Conservation (phyloP, 108 stramenopile genomes). For the Mediolabrus comicus region DNA sequence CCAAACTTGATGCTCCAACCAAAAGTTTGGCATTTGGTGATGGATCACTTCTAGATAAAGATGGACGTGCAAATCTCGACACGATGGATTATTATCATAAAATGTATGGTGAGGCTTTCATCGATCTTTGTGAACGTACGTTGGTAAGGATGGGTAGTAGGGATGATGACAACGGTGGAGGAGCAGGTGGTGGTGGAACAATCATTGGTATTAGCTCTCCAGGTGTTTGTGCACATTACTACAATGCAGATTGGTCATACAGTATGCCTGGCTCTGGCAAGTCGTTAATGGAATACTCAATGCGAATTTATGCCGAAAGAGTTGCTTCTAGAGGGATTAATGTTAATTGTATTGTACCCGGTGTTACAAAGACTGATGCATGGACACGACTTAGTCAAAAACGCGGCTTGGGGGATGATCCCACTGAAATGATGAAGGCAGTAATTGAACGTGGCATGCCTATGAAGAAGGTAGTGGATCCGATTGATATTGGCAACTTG, state of each 20-base stretch:
- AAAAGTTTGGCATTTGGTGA: slow-evolving; percentile 26
- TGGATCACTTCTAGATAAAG: slow-evolving; percentile 12
- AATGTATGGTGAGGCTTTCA: slow-evolving; percentile 30
- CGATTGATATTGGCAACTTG: slow-evolving; percentile 18
- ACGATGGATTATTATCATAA: slow-evolving; percentile 17
- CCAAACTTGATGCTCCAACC: slow-evolving; percentile 1
- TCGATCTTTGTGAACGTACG: slow-evolving; percentile 34
- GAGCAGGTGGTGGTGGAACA: slow-evolving; percentile 12
- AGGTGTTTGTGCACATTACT: slow-evolving; percentile 6
- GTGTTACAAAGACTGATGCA: slow-evolving; percentile 19
- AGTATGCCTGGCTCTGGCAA: slow-evolving; percentile 38
- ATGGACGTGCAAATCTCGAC: neutral
- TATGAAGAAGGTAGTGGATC: slow-evolving; percentile 1
- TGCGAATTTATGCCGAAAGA: slow-evolving; percentile 21
- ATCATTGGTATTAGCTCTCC: slow-evolving; percentile 32
- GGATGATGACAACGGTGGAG: too few relatives aligned
- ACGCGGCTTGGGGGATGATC: too few relatives aligned
- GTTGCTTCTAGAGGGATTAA: slow-evolving; percentile 19
- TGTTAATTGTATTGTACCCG: slow-evolving; percentile 35
- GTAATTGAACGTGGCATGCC: slow-evolving; percentile 4
- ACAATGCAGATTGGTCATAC: slow-evolving; percentile 4
- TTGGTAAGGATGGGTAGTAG: slow-evolving; percentile 17
- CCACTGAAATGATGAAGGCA: too few relatives aligned
- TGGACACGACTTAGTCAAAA: slow-evolving; percentile 8
- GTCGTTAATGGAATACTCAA: slow-evolving; percentile 45